Base-by-base conservation (phyloP, 306 rosid genomes). In the Nissolia schottii region DNA sequence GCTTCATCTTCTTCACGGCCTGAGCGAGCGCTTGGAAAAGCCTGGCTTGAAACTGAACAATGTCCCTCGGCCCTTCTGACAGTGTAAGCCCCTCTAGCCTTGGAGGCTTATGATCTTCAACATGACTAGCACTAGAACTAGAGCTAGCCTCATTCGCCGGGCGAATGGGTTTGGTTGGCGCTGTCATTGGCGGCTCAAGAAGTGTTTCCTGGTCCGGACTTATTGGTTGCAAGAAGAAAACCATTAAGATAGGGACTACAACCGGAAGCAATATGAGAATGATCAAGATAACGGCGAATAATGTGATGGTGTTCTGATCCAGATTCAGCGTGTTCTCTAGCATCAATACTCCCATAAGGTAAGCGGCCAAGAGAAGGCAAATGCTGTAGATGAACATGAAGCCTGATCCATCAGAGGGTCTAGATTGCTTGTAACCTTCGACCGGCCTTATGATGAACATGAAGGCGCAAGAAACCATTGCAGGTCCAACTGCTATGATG, bases 361-460 rank as follows among this genome's bases (percentile, higher is more conserved):
- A 89, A 25, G 87, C 85, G 24, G 96, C 97, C 67, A 89, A 72
- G 12, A 86, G 45, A 37, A 92, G 96, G 74, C 96, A 86, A 71
- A 88, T 65, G 31, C 83, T 27, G 56, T 85, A 85, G 56, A 82
- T 85, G 56, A 91, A 87, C 56, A 70, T 64, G 89, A 88, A 89
- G 69, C 90, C 78, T 3, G 87, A 62, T 16, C 34, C 73, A 62
- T 92, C 92, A 3, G 86, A 84, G 24, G 84, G 64, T 79, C 85
- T 78, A 16, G 85, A 74, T 77, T 88, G 89, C 58, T 20, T 64
- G 76, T 70, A 82, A 64, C 74, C 77, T 7, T 85, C 77, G 18
- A 92, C 85, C 0, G 97, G 93, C 75, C 87, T 81, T 20, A 89
- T 74, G 50, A 92, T 77, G 81, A 86, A 87, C 89, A 87, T 87